Conservation (phyloP, 768 basidiomycete species). For the Gautieria morchelliformis region DNA sequence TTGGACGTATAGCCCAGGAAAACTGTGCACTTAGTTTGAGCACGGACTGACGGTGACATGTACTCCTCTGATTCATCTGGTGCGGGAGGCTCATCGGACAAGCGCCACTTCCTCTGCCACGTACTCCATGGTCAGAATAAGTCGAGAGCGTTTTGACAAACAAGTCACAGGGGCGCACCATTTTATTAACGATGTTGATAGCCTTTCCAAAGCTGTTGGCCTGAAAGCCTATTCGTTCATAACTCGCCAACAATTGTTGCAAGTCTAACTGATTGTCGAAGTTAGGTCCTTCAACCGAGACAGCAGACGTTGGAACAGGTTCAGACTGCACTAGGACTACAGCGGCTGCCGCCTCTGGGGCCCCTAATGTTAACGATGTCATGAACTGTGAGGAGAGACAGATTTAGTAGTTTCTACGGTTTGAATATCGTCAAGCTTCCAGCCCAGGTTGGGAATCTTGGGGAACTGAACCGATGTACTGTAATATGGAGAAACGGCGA, state of each 20-base stretch:
- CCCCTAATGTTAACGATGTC: neutral
- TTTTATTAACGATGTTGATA: slow-evolving; percentile 83
- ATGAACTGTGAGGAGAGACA: too few relatives aligned
- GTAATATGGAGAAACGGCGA: too few relatives aligned
- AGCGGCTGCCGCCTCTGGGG: slow-evolving; percentile 51
- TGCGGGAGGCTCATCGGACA: slow-evolving; percentile 72
- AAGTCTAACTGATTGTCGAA: slow-evolving; percentile 65
- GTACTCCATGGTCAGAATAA: neutral
- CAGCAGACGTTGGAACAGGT: slow-evolving; percentile 51
- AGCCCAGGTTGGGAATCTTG: too few relatives aligned
- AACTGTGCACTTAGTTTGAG: slow-evolving; percentile 69
- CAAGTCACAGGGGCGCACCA: slow-evolving; percentile 44
- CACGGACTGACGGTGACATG: slow-evolving; percentile 47
- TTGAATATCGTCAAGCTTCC: too few relatives aligned
- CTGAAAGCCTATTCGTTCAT: slow-evolving; percentile 92
- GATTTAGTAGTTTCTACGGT: too few relatives aligned
- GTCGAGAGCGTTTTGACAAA: neutral
- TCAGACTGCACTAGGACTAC: slow-evolving; percentile 74
- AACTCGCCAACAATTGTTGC: slow-evolving; percentile 61
- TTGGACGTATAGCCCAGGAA: slow-evolving; percentile 99
- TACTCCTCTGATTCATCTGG: slow-evolving; percentile 66
- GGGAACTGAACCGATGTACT: too few relatives aligned
- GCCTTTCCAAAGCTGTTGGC: slow-evolving; percentile 88
- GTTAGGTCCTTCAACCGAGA: slow-evolving; percentile 80
- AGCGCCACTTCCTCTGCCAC: slow-evolving; percentile 72